Percentiles rank a stretch among this genome's conserved stretches.
These are phyloP conservation scores for Tuber microsphaerosporum DNA, from an alignment of 495 filamentous ascomycete species.

Conservation along the genomic window DNA sequence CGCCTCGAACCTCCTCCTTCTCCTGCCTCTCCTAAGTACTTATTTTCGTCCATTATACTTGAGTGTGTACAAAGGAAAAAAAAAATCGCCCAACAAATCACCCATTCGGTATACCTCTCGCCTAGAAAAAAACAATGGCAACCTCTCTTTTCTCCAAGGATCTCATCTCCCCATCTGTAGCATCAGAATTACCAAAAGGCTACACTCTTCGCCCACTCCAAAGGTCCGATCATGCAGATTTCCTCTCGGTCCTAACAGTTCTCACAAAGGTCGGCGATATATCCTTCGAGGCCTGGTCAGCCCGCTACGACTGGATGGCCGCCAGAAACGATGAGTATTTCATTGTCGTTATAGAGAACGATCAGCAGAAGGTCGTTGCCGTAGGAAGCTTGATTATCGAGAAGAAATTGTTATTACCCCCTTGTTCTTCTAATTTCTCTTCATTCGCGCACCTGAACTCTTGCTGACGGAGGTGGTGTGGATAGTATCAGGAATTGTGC, in stretches of 20 bases:
- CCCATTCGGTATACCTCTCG: not conserved
- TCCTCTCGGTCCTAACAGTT: constrained; percentile 84
- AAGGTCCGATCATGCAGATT: constrained; percentile 70
- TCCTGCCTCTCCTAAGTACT: not conserved
- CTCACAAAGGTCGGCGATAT: constrained; percentile 91
- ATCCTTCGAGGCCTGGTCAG: constrained; percentile 61
- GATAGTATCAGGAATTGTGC: constrained; percentile 64
- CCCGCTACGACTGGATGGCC: constrained; percentile 78
- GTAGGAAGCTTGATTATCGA: constrained; percentile 82
- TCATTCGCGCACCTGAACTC: not conserved
- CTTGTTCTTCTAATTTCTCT: not conserved
- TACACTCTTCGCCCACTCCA: constrained; percentile 78
- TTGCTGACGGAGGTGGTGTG: constrained; percentile 2
- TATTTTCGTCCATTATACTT: not conserved
- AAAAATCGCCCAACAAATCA: not conserved
- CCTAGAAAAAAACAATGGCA: constrained; percentile 16
- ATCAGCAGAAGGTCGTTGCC: constrained; percentile 61
- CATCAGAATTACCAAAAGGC: constrained; percentile 62
- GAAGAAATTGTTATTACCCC: constrained; percentile 62
- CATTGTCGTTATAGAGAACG: constrained; percentile 71
- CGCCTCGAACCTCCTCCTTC: not conserved
- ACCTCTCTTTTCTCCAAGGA: constrained; percentile 43
- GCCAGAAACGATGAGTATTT: constrained; percentile 75
- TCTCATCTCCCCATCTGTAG: constrained; percentile 70
- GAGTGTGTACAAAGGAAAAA: not conserved